These are phyloP conservation scores for Colletotrichum sublineola DNA, from an alignment of 2,329 filamentous ascomycete genomes.

Conservation along the genomic window DNA sequence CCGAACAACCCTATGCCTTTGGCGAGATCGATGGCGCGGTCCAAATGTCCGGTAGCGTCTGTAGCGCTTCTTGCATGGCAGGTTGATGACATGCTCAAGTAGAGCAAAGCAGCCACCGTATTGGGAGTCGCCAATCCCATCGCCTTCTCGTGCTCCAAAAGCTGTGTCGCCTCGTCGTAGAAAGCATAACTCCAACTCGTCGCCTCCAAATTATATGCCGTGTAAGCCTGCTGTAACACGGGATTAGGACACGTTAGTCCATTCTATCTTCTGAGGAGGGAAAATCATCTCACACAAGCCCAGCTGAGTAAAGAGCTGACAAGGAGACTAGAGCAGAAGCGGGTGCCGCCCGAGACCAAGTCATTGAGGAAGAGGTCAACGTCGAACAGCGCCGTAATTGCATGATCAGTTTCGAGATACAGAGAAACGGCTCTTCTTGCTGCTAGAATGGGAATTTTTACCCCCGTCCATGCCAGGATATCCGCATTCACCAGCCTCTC, in stretches of 20 bases:
- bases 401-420: constrained; percentile 49
- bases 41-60: constrained; percentile 13
- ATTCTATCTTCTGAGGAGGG: not conserved
- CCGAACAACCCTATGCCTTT: constrained; percentile 23
- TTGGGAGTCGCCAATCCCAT: not conserved
- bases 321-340: constrained; percentile 49
- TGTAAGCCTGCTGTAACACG: constrained; percentile 22
- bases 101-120: constrained; percentile 23
- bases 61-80: constrained; percentile 10
- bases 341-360: constrained; percentile 43
- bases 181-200: constrained; percentile 5
- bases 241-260: not conserved
- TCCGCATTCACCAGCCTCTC: constrained; percentile 25
- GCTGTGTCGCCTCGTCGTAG: constrained; percentile 19
- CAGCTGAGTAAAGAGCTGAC: constrained; percentile 42
- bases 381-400: constrained; percentile 49
- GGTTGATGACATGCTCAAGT: constrained; percentile 29
- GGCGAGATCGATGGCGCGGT: constrained; percentile 18
- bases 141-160: not conserved
- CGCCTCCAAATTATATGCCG: constrained; percentile 7
- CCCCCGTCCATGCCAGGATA: constrained; percentile 9
- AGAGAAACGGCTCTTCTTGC: constrained; percentile 43
- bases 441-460: not conserved
- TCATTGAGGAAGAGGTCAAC: constrained; percentile 48
- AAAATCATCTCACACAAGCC: constrained; percentile 21